Evolutionary conservation across 495 filamentous ascomycete species (phyloP), one percentile per base, ranked within the genome.

Genomic region (Barbatosphaeria neglecta): DNA sequence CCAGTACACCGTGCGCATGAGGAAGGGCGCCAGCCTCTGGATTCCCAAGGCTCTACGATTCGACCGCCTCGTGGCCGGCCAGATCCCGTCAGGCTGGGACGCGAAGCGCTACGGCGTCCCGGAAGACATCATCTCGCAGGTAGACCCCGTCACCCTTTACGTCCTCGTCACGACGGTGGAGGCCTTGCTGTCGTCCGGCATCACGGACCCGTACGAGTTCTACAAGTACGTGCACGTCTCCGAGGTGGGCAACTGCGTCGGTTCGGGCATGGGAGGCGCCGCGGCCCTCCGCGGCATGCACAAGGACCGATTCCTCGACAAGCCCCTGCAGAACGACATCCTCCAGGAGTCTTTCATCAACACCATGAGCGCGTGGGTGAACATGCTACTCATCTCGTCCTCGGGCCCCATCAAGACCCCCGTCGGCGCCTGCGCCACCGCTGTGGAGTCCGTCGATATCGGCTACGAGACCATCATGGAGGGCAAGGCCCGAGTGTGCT

Each of bases 281-380:
- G 77, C 78, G 53, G 93, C 92, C 46, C 77, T 97, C 48, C 78
- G 90, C 51, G 90, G 90, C 48, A 97, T 99, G 92, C 96, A 97
- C 72, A 94, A 90, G 70, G 93, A 96, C 60, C 84, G 92, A 41
- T 97, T 80, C 78, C 72, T 95, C 44, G 92, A 98, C 69, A 92
- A 89, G 68, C 92, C 92, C n/a, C 74, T 97, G 18, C 92, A 99
- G 64, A 99, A 97, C 68, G 92, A 99, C 62, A 95, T 99, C 55
- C 74, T 99, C 28, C 92, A 99, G 60, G 92, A 99, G 65, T 97
- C 92, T 4, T 99, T 99, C 76, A 97, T 99, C 75, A 99, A 99
- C 69, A 97, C 92, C 20, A 99, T 99, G 92, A 82, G 86, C 50
- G 92, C 92, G 6, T 99, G 92, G 92, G 90, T 97, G 44, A 99